A percentile compares a stretch with the other conserved stretches of the same genome.
Evolutionary conservation across 371 early-diverging fungal genomes (phyloP).

Genomic region (Rhizopus delemar): DNA sequence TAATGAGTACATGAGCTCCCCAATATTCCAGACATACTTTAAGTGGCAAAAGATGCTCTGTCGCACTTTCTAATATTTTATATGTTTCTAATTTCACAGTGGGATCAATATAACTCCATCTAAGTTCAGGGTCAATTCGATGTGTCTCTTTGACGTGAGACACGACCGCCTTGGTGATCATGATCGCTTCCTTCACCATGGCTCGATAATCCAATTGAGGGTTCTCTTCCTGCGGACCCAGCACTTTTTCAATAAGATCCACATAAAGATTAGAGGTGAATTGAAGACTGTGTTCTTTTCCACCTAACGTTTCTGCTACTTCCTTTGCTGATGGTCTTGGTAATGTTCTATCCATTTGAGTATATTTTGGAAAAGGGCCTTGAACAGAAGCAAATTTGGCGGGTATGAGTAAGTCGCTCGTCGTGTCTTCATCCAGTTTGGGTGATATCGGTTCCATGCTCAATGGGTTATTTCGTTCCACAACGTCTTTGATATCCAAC

Average conservation of each 20-base stretch:
- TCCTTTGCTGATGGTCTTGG: slow-evolving; percentile 18
- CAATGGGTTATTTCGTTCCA: background rate
- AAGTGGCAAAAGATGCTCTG: slow-evolving; percentile 16
- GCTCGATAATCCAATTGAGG: slow-evolving; percentile 15
- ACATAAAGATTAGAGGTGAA: slow-evolving; percentile 18
- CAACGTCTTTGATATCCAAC: background rate
- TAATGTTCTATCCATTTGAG: slow-evolving; percentile 5
- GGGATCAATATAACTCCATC: slow-evolving; percentile 17
- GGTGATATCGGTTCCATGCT: background rate
- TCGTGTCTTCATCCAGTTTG: background rate
- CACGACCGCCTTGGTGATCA: slow-evolving; percentile 16
- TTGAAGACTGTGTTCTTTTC: slow-evolving; percentile 19
- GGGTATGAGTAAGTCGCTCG: background rate
- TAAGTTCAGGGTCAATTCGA: slow-evolving; percentile 11
- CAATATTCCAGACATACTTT: slow-evolving; percentile 21
- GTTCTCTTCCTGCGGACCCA: slow-evolving; percentile 12
- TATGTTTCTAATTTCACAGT: slow-evolving; percentile 18
- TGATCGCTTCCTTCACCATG: slow-evolving; percentile 19
- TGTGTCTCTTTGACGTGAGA: slow-evolving; percentile 12
- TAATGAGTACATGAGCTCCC: slow-evolving; percentile 20
- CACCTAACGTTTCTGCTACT: slow-evolving; percentile 8
- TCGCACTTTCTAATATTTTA: slow-evolving; percentile 11
- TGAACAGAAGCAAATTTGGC: slow-evolving; percentile 2
- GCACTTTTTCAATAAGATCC: slow-evolving; percentile 10
- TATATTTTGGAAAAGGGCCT: slow-evolving; percentile 13